phyloP scores from a whole-genome alignment of 129 eudicot genomes.

The Silybum marianum region DNA sequence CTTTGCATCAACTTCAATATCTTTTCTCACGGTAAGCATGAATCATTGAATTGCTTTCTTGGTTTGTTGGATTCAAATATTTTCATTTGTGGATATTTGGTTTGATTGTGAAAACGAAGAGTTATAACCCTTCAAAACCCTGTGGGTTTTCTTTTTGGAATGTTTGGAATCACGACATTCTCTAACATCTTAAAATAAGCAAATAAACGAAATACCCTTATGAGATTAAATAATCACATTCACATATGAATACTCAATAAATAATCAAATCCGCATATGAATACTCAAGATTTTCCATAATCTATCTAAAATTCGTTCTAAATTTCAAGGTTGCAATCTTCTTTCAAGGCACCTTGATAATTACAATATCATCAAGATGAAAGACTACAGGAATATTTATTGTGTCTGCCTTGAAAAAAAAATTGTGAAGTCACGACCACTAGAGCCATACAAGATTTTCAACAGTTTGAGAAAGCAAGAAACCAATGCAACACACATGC shows the following conservation, averaged over 20 bases:
- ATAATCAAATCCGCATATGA: background rate
- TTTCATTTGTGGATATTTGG: background rate
- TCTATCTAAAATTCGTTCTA: background rate
- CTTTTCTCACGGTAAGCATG: conserved; percentile 37
- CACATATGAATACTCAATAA: background rate
- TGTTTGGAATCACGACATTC: too few relatives aligned
- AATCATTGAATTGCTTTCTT: background rate
- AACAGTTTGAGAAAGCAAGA: background rate
- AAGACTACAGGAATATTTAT: background rate
- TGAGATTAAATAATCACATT: background rate
- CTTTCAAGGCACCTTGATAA: background rate
- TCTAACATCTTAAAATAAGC: background rate
- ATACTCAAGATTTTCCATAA: background rate
- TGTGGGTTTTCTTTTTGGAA: background rate
- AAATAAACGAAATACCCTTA: background rate
- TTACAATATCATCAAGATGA: background rate
- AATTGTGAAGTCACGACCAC: background rate
- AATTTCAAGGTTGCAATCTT: background rate
- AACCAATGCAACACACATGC: background rate
- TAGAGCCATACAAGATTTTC: background rate
- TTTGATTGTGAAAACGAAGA: background rate
- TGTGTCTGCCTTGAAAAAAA: background rate
- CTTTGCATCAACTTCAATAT: conserved; percentile 45
- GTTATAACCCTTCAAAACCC: background rate
- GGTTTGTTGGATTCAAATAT: background rate